These are phyloP conservation scores for Lactifluus hygrophoroides DNA, from an alignment of 768 basidiomycete genomes.

Conservation along the genomic window DNA sequence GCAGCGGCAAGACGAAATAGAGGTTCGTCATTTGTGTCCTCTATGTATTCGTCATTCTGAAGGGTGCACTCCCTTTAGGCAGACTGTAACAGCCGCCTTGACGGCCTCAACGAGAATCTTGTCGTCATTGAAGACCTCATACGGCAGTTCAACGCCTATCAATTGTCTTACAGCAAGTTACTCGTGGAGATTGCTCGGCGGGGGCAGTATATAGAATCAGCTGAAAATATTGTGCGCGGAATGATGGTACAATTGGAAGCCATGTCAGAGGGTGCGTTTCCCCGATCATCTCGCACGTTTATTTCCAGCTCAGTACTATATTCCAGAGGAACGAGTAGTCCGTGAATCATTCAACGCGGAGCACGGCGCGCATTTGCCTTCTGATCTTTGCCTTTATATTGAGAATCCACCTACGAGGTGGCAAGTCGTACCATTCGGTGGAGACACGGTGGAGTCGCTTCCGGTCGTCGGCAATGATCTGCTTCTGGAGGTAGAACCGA, in stretches of 20 bases:
- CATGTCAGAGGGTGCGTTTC: conserved; percentile 52
- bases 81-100: conserved; percentile 46
- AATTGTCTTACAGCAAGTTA: conserved; percentile 64
- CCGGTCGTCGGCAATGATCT: conserved; percentile 57
- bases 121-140: conserved; percentile 55
- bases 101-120: conserved; percentile 51
- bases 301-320: neutral
- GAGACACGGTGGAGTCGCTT: conserved; percentile 46
- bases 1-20: conserved; percentile 59
- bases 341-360: conserved; percentile 64
- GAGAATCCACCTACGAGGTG: conserved; percentile 67
- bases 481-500: conserved; percentile 39
- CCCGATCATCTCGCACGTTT: neutral
- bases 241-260: conserved; percentile 58
- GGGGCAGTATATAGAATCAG: conserved; percentile 53
- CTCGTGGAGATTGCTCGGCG: conserved; percentile 67
- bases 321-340: conserved; percentile 55
- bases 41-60: neutral
- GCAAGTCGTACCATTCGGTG: conserved; percentile 53
- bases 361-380: conserved; percentile 65
- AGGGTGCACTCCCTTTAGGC: conserved; percentile 27
- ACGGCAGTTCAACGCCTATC: conserved; percentile 58
- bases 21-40: conserved; percentile 36
- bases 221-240: conserved; percentile 53
- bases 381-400: conserved; percentile 73